These are phyloP conservation scores for Diophrys appendiculata DNA, from an alignment of 73 alveolate species.

Conservation along the genomic window DNA sequence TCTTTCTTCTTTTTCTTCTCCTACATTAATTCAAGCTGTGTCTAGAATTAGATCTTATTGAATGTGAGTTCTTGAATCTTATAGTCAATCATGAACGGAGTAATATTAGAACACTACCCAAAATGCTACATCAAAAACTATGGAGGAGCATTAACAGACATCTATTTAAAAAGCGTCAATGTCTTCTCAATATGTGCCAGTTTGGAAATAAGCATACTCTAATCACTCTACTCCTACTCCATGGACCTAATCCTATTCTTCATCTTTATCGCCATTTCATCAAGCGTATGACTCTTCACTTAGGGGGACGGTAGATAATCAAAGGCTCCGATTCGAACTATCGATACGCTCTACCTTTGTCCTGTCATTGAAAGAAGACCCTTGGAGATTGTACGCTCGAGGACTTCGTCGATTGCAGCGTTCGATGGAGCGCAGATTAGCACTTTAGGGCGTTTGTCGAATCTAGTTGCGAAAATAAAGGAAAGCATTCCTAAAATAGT, in stretches of 20 bases:
- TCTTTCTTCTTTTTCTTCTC: constrained; percentile 35
- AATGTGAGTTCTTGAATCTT: no score
- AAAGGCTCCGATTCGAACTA: constrained; percentile 58
- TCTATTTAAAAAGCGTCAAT: no score
- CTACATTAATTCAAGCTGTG: background rate
- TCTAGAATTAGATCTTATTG: background rate
- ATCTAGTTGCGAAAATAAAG: constrained; percentile 26
- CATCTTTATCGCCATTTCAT: background rate
- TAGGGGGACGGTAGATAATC: constrained; percentile 56
- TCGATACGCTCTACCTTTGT: constrained; percentile 1
- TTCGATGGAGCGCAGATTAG: constrained; percentile 95
- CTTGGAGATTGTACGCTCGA: constrained; percentile 52
- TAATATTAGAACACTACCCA: no score
- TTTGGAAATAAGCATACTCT: no score
- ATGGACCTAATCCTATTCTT: no score
- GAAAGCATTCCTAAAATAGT: constrained; percentile 57
- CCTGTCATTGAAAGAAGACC: constrained; percentile 28
- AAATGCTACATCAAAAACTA: no score
- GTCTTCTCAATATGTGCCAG: no score
- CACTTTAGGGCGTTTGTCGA: constrained; percentile 42
- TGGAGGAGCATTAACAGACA: no score
- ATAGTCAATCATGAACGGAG: no score
- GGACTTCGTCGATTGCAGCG: constrained; percentile 92
- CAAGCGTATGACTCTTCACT: constrained; percentile 45
- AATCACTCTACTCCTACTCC: no score